Percentiles rank a stretch among this genome's conserved stretches.
These are phyloP conservation scores for Myxozyma monticola DNA, from an alignment of 805 yeast genomes.

Conservation along the genomic window DNA sequence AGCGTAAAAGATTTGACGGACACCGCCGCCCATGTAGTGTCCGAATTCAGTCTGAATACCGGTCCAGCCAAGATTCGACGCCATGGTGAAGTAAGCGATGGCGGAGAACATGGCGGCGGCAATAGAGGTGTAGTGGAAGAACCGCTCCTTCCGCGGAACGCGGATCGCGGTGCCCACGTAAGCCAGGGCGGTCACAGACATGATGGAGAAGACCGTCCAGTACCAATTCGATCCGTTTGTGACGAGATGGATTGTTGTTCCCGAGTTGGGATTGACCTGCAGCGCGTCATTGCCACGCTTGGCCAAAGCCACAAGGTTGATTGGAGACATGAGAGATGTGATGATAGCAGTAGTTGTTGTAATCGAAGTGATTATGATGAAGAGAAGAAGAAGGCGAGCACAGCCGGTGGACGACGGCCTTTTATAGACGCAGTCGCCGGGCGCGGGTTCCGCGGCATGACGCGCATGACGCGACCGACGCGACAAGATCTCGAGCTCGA, in stretches of 20 bases:
- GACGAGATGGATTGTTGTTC: slow-evolving; percentile 49
- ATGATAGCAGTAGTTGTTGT: no score
- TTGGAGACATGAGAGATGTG: no score
- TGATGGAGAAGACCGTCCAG: slow-evolving; percentile 60
- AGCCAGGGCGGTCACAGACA: slow-evolving; percentile 44
- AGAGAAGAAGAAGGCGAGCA: no score
- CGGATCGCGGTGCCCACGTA: slow-evolving; percentile 34
- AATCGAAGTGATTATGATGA: no score
- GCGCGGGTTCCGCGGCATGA: no score
- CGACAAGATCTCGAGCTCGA: no score
- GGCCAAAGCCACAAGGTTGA: no score
- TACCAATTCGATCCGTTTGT: slow-evolving; percentile 65
- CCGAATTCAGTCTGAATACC: slow-evolving; percentile 49
- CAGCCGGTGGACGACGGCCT: no score
- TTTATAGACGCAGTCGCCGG: no score
- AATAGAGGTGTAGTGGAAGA: slow-evolving; percentile 45
- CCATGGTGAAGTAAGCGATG: slow-evolving; percentile 55
- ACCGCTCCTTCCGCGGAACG: slow-evolving; percentile 39
- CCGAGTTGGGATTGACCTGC: slow-evolving; percentile 49
- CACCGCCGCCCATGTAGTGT: slow-evolving; percentile 45
- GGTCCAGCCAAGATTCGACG: slow-evolving; percentile 60
- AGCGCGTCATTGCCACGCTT: slow-evolving; percentile 30
- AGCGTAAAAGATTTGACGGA: slow-evolving; percentile 57
- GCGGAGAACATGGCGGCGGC: slow-evolving; percentile 46
- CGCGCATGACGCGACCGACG: no score